A percentile compares a stretch with the other conserved stretches of the same genome.
phyloP scores from a whole-genome alignment of 2,329 filamentous ascomycete species.

The Aureobasidium sp. region DNA sequence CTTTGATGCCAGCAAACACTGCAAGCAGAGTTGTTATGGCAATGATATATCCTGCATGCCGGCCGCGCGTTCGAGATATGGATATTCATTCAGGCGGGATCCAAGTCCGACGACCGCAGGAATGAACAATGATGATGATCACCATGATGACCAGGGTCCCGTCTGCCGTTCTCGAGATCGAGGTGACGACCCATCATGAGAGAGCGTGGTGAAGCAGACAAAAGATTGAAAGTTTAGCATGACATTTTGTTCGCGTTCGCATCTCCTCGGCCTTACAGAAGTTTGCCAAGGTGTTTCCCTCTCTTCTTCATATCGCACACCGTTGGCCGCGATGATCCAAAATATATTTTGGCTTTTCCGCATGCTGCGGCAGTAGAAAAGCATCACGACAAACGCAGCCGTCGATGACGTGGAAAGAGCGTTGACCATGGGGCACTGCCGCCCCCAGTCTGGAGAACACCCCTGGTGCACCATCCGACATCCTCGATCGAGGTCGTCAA shows the following conservation, averaged over 20 bases:
- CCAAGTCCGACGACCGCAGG: neutral
- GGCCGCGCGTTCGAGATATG: conserved; percentile 1
- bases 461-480: neutral
- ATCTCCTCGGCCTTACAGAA: conserved; percentile 1
- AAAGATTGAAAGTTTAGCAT: neutral
- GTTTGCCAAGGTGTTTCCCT: neutral
- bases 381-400: conserved; percentile 1
- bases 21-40: neutral
- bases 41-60: conserved; percentile 1
- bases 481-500: neutral
- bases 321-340: neutral
- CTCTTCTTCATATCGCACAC: neutral
- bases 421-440: neutral
- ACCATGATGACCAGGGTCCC: neutral
- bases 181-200: neutral
- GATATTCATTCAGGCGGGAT: neutral
- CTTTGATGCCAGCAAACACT: neutral
- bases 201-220: neutral
- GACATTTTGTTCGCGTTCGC: neutral
- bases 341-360: neutral
- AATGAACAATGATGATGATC: neutral
- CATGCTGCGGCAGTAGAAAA: neutral
- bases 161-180: neutral
- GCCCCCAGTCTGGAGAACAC: neutral
- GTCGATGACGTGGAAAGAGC: neutral